Percentiles rank a stretch among this genome's conserved stretches.
phyloP scores from a whole-genome alignment of 78 protist species.

The Dictyostelium firmibasis region DNA sequence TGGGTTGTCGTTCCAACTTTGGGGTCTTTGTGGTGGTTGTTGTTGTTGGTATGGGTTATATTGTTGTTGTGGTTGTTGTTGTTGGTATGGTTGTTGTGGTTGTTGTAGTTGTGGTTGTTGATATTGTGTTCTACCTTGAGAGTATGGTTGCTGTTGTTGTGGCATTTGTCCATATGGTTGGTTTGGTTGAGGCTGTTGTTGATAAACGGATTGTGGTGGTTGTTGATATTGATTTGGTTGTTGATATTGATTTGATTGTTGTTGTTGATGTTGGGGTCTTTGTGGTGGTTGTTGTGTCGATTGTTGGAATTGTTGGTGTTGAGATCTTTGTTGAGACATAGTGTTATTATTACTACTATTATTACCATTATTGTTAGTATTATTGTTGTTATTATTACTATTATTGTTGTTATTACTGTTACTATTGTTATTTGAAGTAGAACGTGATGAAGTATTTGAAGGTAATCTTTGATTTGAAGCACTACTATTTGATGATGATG shows the following conservation, averaged over 20 bases:
- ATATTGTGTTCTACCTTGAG: neutral
- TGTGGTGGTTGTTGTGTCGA: conserved; percentile 12
- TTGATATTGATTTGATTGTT: neutral
- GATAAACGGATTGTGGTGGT: conserved; percentile 3
- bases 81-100: neutral
- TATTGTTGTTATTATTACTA: neutral
- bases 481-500: neutral
- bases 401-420: neutral
- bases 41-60: conserved; percentile 7
- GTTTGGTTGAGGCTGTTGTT: neutral
- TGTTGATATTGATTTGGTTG: neutral
- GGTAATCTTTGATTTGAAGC: conserved; percentile 33
- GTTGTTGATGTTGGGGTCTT: neutral
- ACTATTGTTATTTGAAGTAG: neutral
- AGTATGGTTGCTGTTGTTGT: neutral
- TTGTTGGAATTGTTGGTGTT: neutral
- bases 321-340: neutral
- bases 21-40: neutral
- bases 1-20: neutral
- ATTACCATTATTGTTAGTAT: neutral
- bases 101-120: neutral
- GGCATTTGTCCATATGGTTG: neutral
- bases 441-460: neutral
- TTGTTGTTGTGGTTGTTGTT: neutral
- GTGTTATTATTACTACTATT: neutral